Conservation (phyloP, 441 rosid species). For the Geranium incanum region DNA sequence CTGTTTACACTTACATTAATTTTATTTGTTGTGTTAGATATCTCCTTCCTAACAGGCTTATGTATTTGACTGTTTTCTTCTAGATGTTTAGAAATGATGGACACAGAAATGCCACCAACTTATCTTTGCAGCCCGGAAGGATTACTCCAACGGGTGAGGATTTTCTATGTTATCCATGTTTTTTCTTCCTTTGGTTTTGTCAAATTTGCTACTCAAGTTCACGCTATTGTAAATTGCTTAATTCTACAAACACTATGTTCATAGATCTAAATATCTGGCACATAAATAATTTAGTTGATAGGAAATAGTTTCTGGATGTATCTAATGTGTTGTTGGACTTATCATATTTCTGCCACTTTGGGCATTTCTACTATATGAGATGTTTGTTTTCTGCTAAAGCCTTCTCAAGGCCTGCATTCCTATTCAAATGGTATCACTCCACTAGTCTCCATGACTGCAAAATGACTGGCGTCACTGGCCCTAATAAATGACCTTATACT, state of each 20-base stretch:
- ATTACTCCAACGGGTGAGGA: constrained; percentile 42
- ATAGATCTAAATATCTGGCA: not conserved
- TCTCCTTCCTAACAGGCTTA: not conserved
- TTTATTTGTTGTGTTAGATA: constrained; percentile 10
- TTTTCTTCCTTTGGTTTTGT: not conserved
- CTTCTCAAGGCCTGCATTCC: not conserved
- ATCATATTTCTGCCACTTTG: not conserved
- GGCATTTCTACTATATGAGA: not conserved
- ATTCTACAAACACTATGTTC: not conserved
- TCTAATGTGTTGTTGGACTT: not conserved
- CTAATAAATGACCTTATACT: not conserved
- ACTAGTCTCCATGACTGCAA: not conserved
- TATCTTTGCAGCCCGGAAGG: constrained; percentile 70
- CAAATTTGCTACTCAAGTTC: not conserved
- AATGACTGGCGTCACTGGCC: not conserved
- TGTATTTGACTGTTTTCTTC: constrained; percentile 2
- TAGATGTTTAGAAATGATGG: constrained; percentile 49
- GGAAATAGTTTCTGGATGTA: not conserved
- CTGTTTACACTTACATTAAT: not conserved
- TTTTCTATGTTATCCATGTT: not conserved
- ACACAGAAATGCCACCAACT: constrained; percentile 44
- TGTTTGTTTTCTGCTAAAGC: not conserved
- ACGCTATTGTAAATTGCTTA: not conserved
- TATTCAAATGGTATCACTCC: not conserved
- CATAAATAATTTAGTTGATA: not conserved